A percentile compares a stretch with the other conserved stretches of the same genome.
These are phyloP conservation scores for Truncatella angustata DNA, from an alignment of 2,329 filamentous ascomycete genomes.

Conservation along the genomic window DNA sequence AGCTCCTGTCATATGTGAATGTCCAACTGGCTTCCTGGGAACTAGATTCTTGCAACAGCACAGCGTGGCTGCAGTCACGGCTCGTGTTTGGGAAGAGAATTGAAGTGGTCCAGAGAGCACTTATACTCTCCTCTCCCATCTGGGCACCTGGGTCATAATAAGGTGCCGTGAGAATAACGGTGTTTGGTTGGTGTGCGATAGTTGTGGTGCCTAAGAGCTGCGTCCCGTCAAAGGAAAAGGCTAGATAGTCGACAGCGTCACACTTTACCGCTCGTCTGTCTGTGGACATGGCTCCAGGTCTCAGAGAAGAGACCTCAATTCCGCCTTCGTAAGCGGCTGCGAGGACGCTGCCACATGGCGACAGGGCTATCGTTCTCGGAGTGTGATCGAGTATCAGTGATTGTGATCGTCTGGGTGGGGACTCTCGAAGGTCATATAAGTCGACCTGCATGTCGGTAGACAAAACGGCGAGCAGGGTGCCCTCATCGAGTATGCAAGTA, in stretches of 20 bases:
- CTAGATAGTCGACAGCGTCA: slow-evolving; percentile 69
- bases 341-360: slow-evolving; percentile 76
- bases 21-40: slow-evolving; percentile 71
- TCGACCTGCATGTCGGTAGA: slow-evolving; percentile 83
- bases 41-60: slow-evolving; percentile 61
- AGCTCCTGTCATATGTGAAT: slow-evolving; percentile 73
- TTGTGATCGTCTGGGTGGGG: slow-evolving; percentile 68
- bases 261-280: slow-evolving; percentile 77
- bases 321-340: slow-evolving; percentile 83
- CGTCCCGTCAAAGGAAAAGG: slow-evolving; percentile 75
- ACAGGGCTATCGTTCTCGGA: slow-evolving; percentile 75
- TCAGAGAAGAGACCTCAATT: slow-evolving; percentile 82
- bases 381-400: slow-evolving; percentile 76
- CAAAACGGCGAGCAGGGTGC: slow-evolving; percentile 72
- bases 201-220: slow-evolving; percentile 75
- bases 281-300: slow-evolving; percentile 58
- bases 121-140: slow-evolving; percentile 65
- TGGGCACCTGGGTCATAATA: slow-evolving; percentile 73
- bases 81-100: slow-evolving; percentile 83
- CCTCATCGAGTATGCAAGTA: slow-evolving; percentile 77
- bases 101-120: slow-evolving; percentile 80
- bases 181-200: slow-evolving; percentile 62
- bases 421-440: slow-evolving; percentile 69
- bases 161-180: slow-evolving; percentile 75
- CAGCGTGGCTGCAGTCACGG: slow-evolving; percentile 74